A percentile compares a stretch with the other conserved stretches of the same genome.
Conservation (phyloP, 2,329 filamentous ascomycete species). For the Neonectria faginata region DNA sequence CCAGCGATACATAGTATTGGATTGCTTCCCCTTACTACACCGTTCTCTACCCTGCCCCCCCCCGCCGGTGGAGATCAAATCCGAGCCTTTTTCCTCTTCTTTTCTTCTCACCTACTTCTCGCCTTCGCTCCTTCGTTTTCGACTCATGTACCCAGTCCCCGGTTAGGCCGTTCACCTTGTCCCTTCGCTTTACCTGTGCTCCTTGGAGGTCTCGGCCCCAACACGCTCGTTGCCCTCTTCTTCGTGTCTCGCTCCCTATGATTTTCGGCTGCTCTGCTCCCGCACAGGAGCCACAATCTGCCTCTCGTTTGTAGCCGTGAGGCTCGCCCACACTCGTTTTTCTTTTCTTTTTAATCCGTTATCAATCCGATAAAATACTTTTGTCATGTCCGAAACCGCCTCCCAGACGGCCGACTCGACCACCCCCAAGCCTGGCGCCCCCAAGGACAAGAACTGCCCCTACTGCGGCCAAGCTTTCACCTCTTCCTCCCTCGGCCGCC, state of each 20-base stretch:
- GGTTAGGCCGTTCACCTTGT: constrained; percentile 11
- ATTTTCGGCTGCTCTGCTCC: constrained; percentile 45
- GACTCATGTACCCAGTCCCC: constrained; percentile 27
- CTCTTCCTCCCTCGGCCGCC: constrained; percentile 90
- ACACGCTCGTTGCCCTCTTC: constrained; percentile 47
- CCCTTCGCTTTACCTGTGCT: constrained; percentile 23
- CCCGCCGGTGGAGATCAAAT: constrained; percentile 23
- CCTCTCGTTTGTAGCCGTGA: constrained; percentile 33
- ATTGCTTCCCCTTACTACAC: constrained; percentile 27
- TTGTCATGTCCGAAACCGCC: constrained; percentile 50
- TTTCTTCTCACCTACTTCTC: constrained; percentile 28
- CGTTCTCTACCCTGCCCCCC: constrained; percentile 23
- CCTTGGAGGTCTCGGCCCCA: constrained; percentile 43
- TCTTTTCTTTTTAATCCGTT: constrained; percentile 21
- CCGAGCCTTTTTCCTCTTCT: constrained; percentile 6
- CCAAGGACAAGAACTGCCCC: constrained; percentile 88
- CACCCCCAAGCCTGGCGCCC: constrained; percentile 57
- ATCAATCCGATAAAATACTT: constrained; percentile 10
- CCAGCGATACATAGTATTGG: constrained; percentile 33
- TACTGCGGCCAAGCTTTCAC: constrained; percentile 93
- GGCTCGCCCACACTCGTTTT: constrained; percentile 35
- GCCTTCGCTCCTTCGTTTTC: constrained; percentile 25
- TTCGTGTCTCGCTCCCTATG: constrained; percentile 47
- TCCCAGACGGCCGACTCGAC: constrained; percentile 52
- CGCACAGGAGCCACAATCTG: constrained; percentile 43